Conservation (phyloP, 805 yeast genomes). For the Naumovozyma castellii region DNA sequence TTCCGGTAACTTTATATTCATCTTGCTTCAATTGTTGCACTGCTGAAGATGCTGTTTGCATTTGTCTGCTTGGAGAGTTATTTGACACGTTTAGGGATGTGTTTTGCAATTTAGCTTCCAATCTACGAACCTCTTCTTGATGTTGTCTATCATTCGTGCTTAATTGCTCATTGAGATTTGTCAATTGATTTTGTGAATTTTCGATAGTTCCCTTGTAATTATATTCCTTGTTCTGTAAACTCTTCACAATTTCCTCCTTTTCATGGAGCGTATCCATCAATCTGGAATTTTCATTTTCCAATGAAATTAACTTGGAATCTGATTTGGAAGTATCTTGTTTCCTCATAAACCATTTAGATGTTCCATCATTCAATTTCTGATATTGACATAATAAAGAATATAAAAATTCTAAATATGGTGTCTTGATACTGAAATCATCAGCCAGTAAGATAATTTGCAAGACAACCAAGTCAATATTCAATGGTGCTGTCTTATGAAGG, state of each 20-base stretch:
- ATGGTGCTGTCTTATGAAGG: slow-evolving; percentile 39
- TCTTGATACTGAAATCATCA: slow-evolving; percentile 77
- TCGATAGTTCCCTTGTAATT: slow-evolving; percentile 1
- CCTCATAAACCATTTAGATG: slow-evolving; percentile 28
- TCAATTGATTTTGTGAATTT: slow-evolving; percentile 1
- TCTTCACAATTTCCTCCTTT: slow-evolving; percentile 1
- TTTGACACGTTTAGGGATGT: not conserved
- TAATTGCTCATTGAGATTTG: not conserved
- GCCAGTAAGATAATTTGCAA: slow-evolving; percentile 82
- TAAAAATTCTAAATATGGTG: slow-evolving; percentile 83
- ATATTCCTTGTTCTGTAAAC: too few relatives aligned
- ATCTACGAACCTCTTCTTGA: not conserved
- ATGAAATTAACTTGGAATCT: slow-evolving; percentile 2
- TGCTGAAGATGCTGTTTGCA: not conserved
- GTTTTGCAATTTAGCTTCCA: not conserved
- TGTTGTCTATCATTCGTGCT: not conserved
- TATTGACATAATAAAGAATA: slow-evolving; percentile 70
- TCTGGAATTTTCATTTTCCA: slow-evolving; percentile 1
- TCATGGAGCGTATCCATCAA: not conserved
- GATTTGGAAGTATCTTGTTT: slow-evolving; percentile 1
- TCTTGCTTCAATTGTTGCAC: slow-evolving; percentile 1
- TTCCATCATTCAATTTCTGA: slow-evolving; percentile 38
- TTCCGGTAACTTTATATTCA: slow-evolving; percentile 20
- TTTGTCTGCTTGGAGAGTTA: not conserved
- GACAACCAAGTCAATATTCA: slow-evolving; percentile 65